phyloP scores from a whole-genome alignment of 305 asterid species.

The Fraxinus sp. region DNA sequence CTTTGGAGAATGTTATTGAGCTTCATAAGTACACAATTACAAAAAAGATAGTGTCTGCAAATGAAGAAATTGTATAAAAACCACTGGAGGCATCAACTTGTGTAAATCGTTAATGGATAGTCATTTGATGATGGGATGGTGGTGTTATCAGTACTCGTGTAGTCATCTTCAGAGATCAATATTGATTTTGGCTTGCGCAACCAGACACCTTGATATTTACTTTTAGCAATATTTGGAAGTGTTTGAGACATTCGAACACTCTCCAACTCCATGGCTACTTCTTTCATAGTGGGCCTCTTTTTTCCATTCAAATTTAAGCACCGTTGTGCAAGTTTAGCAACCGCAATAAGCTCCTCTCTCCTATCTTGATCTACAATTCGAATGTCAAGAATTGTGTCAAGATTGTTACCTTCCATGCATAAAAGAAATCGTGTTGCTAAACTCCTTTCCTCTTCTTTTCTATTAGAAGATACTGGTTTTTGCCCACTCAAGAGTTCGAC shows the following conservation, averaged over 20 bases:
- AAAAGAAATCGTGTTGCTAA: background rate
- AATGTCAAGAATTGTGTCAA: background rate
- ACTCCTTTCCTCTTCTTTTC: background rate
- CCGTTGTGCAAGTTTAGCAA: slow-evolving; percentile 12
- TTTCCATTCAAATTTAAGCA: slow-evolving; percentile 23
- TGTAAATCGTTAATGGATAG: background rate
- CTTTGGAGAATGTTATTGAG: background rate
- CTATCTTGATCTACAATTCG: background rate
- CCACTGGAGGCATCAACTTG: background rate
- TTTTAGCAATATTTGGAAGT: background rate
- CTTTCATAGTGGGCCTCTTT: background rate
- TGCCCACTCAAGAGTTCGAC: slow-evolving; percentile 20
- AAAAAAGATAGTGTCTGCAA: background rate
- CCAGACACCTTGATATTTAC: background rate
- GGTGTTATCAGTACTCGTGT: background rate
- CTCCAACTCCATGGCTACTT: background rate
- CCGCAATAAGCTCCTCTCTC: background rate
- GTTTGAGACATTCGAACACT: background rate
- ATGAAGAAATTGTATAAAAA: background rate
- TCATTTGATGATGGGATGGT: background rate
- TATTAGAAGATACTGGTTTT: background rate
- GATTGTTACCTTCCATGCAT: background rate
- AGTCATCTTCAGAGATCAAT: background rate
- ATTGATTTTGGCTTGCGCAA: background rate
- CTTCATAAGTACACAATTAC: background rate